These are phyloP conservation scores for Erythrophleum ivorense DNA, from an alignment of 331 rosid genomes.

Conservation along the genomic window DNA sequence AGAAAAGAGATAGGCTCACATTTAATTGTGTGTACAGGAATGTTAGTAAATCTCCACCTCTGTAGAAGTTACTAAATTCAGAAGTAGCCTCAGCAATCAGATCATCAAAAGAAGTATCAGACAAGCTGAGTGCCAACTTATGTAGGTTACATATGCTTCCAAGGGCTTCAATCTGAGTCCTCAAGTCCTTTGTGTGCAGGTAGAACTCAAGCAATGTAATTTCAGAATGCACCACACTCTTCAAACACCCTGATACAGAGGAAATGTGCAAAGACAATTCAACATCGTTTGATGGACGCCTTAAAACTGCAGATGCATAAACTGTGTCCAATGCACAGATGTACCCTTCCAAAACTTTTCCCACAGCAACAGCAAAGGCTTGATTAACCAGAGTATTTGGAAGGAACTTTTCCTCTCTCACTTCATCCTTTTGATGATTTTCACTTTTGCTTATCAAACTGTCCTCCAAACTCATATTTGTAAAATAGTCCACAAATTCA, in stretches of 20 bases:
- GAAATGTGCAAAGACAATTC: constrained; percentile 37
- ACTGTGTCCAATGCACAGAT: constrained; percentile 67
- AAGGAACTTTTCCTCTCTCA: constrained; percentile 37
- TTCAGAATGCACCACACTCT: constrained; percentile 72
- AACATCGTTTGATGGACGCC: constrained; percentile 52
- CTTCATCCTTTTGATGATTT: constrained; percentile 40
- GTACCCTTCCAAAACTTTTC: constrained; percentile 83
- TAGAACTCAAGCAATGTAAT: constrained; percentile 77
- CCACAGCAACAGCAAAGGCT: constrained; percentile 87
- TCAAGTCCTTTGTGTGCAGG: constrained; percentile 79
- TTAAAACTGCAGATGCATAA: constrained; percentile 63
- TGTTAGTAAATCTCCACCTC: constrained; percentile 83
- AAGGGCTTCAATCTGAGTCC: constrained; percentile 72
- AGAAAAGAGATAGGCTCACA: constrained; percentile 20
- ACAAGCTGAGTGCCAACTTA: constrained; percentile 51
- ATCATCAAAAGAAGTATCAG: constrained; percentile 56
- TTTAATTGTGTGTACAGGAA: constrained; percentile 71
- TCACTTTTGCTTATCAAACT: constrained; percentile 15
- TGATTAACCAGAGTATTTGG: constrained; percentile 79
- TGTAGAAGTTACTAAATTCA: constrained; percentile 60
- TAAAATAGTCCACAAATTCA: constrained; percentile 63
- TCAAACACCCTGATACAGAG: constrained; percentile 68
- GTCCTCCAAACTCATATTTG: constrained; percentile 41
- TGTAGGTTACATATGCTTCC: constrained; percentile 74
- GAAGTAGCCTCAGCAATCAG: constrained; percentile 54